Evolutionary conservation across 805 yeast species (phyloP), one percentile per base, ranked within the genome.

Genomic region (Lachancea dasiensis): DNA sequence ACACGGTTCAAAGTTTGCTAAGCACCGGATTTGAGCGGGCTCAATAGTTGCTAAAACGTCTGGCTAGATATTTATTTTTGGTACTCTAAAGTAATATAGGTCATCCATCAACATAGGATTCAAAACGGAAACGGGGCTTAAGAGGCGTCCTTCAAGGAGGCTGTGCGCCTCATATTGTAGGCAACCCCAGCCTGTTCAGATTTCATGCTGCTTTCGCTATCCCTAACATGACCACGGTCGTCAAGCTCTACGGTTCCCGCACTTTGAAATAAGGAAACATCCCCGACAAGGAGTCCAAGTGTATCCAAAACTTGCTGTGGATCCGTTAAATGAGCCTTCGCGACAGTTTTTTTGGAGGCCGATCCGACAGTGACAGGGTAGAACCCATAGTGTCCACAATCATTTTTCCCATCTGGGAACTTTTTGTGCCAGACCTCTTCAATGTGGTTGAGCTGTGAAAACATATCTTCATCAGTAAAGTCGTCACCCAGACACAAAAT

Each of bases 391-490:
- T 69, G 56, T 21, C 72, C 75, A 50, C 65, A 68, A n/a, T 58
- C 49, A 49, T 77, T 73, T 39, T 59, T 61, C 27, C 66, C 57
- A 5, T 65, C 62, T 2, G 65, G 58, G 7, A 56, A 57, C 13
- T 61, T 59, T 14, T 68, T 54, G 10, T 54, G 45, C 43, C 61
- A 64, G n/a, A 53, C 49, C 2, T 56, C 52, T 50, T 81, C 86
- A 48, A 85, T 75, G 2, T 65, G 68, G 40, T 79, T 75, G 51
- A 92, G 67, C 19, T 90, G 81, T 42, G 68, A 71, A 61, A 92
- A 92, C 99, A 92, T 92, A 55, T 92, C 98, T 61, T 92, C 99
- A 61, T 92, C 99, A 0, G 99, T 92, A 28, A 81, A 72, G 60
- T 92, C 99, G 61, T 92, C 99, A 36, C 99, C 99, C 30, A 86